These are phyloP conservation scores for Pseudonitzschia multistriata DNA, from an alignment of 108 stramenopile genomes.

Conservation along the genomic window DNA sequence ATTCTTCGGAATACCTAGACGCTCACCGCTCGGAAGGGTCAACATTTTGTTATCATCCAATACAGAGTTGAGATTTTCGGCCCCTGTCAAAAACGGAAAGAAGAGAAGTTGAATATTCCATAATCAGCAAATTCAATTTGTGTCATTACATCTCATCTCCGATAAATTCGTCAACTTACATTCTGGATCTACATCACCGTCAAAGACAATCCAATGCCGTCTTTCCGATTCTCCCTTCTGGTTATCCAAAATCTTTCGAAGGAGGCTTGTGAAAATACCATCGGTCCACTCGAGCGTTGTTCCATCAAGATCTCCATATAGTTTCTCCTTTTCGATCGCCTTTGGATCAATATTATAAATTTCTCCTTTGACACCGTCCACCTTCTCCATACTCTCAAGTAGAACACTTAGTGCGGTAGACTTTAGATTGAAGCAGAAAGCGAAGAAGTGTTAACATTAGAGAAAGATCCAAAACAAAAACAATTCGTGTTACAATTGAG, in stretches of 20 bases:
- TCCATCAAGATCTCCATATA: slow-evolving; percentile 94
- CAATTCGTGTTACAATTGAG: neutral
- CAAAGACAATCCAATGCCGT: slow-evolving; percentile 95
- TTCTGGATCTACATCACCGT: slow-evolving; percentile 97
- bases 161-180: slow-evolving; percentile 43
- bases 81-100: slow-evolving; percentile 19
- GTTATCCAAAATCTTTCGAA: slow-evolving; percentile 85
- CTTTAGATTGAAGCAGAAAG: slow-evolving; percentile 46
- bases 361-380: slow-evolving; percentile 90
- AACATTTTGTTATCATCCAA: slow-evolving; percentile 97
- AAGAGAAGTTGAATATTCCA: neutral
- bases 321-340: slow-evolving; percentile 87
- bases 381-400: slow-evolving; percentile 72
- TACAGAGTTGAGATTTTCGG: slow-evolving; percentile 60
- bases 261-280: slow-evolving; percentile 91
- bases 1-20: slow-evolving; percentile 85
- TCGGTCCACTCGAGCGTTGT: slow-evolving; percentile 99
- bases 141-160: neutral
- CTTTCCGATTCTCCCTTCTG: slow-evolving; percentile 91
- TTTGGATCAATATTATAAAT: slow-evolving; percentile 96
- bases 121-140: neutral
- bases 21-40: slow-evolving; percentile 94
- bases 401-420: slow-evolving; percentile 76
- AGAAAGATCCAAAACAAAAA: neutral
- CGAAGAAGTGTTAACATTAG: neutral